Conservation (phyloP, 768 basidiomycete genomes). For the Psilocybe sp. region DNA sequence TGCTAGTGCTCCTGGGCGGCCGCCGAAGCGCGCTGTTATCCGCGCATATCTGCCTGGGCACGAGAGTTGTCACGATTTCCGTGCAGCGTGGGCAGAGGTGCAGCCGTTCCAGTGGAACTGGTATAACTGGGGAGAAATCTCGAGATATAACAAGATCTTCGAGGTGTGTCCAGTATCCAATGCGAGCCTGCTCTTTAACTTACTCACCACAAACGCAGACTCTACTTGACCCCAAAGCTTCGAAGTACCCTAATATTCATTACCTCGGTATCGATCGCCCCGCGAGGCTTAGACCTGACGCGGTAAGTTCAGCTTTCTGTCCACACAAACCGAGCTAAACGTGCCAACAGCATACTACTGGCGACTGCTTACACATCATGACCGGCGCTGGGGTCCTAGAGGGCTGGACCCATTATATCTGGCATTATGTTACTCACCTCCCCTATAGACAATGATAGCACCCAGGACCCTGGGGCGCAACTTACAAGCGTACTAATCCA, state of each 20-base stretch:
- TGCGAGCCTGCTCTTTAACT: background rate
- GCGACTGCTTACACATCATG: conserved; percentile 49
- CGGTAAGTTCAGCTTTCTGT: conserved; percentile 37
- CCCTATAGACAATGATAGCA: too few relatives aligned
- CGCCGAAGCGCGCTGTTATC: conserved; percentile 46
- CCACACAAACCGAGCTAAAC: background rate
- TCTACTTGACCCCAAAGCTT: conserved; percentile 28
- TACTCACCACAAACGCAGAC: conserved; percentile 26
- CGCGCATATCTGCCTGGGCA: conserved; percentile 65
- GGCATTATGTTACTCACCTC: conserved; percentile 32
- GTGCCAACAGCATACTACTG: conserved; percentile 13
- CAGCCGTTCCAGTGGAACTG: conserved; percentile 42
- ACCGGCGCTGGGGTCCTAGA: conserved; percentile 46
- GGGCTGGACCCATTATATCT: conserved; percentile 49
- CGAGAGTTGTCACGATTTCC: conserved; percentile 55
- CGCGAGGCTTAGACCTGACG: conserved; percentile 60
- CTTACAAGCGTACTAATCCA: too few relatives aligned
- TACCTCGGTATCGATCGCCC: conserved; percentile 63
- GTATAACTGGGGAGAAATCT: conserved; percentile 68
- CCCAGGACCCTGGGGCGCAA: too few relatives aligned
- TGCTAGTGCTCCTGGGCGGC: conserved; percentile 1
- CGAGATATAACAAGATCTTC: conserved; percentile 55
- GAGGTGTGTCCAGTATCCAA: conserved; percentile 36
- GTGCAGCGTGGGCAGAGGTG: conserved; percentile 44
- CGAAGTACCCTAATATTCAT: conserved; percentile 50